These are phyloP conservation scores for Aspergillus caelatus DNA, from an alignment of 2,329 filamentous ascomycete species.

Conservation along the genomic window DNA sequence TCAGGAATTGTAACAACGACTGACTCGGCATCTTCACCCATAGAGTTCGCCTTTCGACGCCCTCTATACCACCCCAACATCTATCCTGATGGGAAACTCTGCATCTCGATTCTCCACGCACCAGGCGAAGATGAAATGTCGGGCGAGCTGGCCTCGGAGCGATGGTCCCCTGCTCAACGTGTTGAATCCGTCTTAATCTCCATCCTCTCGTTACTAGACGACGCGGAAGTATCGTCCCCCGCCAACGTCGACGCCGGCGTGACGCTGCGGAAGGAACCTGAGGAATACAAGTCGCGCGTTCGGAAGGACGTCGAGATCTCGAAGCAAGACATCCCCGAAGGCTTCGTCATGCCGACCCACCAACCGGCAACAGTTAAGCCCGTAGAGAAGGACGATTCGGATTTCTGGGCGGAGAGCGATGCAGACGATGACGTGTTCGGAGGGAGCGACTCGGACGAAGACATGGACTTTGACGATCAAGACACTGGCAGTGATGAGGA, in stretches of 20 bases:
- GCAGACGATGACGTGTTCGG: conserved; percentile 75
- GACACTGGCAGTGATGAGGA: conserved; percentile 63
- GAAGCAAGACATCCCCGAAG: conserved; percentile 76
- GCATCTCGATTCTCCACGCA: conserved; percentile 93
- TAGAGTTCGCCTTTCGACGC: conserved; percentile 78
- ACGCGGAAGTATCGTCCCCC: conserved; percentile 89
- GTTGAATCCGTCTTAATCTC: conserved; percentile 94
- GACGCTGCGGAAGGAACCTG: conserved; percentile 74
- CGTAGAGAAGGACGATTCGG: conserved; percentile 69
- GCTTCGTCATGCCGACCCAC: conserved; percentile 79
- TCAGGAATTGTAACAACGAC: background rate
- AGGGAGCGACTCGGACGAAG: conserved; percentile 65
- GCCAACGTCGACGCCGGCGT: conserved; percentile 94
- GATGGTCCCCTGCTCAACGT: conserved; percentile 91
- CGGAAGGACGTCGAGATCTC: conserved; percentile 71
- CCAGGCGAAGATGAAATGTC: conserved; percentile 93
- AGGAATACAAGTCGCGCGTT: conserved; percentile 71
- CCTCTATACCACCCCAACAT: conserved; percentile 92
- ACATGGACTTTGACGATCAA: conserved; percentile 47
- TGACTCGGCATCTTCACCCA: background rate
- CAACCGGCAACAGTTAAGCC: conserved; percentile 55
- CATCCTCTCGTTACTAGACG: conserved; percentile 86
- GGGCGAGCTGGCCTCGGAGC: conserved; percentile 84
- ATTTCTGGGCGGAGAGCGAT: conserved; percentile 79
- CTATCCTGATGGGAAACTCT: conserved; percentile 85